Evolutionary conservation across 2,329 filamentous ascomycete species (phyloP), one percentile per base, ranked within the genome.

Genomic region (Drechmeria coniospora): DNA sequence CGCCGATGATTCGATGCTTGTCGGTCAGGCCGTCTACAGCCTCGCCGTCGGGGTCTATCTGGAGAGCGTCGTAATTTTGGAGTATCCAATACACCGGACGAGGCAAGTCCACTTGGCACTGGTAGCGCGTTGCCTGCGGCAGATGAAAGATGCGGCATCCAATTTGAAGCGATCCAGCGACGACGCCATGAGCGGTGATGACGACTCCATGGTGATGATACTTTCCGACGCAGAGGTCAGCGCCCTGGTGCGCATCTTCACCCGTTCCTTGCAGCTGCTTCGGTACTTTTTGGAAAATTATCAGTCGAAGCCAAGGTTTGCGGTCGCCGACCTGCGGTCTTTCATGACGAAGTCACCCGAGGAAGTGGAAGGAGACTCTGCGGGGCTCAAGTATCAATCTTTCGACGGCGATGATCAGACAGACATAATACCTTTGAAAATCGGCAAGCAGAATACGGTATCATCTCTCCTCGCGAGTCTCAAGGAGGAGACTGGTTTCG

Each of bases 11-110:
- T 57, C 65, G 21, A 67, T 63, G 1, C 73, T 92, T 26, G 80
- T 81, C 38, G 63, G 65, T 13, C 55, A 63, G 28, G 78, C 81
- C 1, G 83, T 79, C 17, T 63, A 61, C 27, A 72, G 74, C 14
- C 68, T 92, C 4, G 81, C 84, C 15, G 53, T 57, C 24, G 65
- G 75, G 15, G 62, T 83, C 9, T 92, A 90, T 43, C 60, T 90
- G 19, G 57, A 70, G 17, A 69, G 63, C 42, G 41, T 45, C 8
- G 53, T 59, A n/a, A 67, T 76, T 24, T 33, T 50, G 15, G 49
- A 54, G 0, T 63, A 67, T 31, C 57, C 68, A 0, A 50, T 61
- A 23, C 50, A 61, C 23, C 57, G 63, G 23, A 63, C 65, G 14
- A 59, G 64, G 19, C 61, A 58, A 27, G 57, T 74, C 2, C 83